Base-by-base conservation (phyloP, 2,329 filamentous ascomycete species). In the Corinectria fuckeliana region DNA sequence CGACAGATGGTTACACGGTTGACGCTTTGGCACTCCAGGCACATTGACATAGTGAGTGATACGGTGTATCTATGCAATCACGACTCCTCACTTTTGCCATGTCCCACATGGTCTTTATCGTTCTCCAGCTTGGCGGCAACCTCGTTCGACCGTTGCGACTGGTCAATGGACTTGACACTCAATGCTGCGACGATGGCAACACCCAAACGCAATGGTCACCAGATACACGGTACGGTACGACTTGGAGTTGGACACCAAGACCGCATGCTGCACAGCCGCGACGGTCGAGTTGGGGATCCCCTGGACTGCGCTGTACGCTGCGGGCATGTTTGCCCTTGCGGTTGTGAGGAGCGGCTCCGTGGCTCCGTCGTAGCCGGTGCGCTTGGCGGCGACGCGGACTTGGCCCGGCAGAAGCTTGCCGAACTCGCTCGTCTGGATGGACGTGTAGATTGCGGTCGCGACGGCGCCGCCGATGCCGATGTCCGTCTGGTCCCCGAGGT, bases 401-500 rank as follows among this genome's bases (percentile, higher is more conserved):
- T 60, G 38, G 5, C 44, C 48, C 1, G 68, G 65, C 1, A 66
- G 67, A 5, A 55, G 38, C 41, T 57, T 44, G n/a, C 23, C 52
- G 56, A 74, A 75, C n/a, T 69, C 60, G 49, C 66, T 72, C 7
- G 66, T 73, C 42, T 71, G 67, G 38, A 76, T 72, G 10, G 69
- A 69, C 2, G 71, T 74, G 66, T 73, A 77, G 52, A 77, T 76
- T n/a, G 72, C 74, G 1, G 70, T 74, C 11, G 75, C 74, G 5
- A 76, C 67, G 9, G 75, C 73, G 21, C 75, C 74, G 14, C 71
- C 71, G 14, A 75, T 69, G 14, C 74, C 74, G 32, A 76, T 76
- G 53, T 76, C 74, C 3, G 56, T 66, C 54, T 77, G 74, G 49
- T 76, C 70, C 0, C 71, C 65, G 3, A 77, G 62, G n/a, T 71